These are phyloP conservation scores for Coniella lustricola DNA, from an alignment of 2,329 filamentous ascomycete genomes.

Conservation along the genomic window DNA sequence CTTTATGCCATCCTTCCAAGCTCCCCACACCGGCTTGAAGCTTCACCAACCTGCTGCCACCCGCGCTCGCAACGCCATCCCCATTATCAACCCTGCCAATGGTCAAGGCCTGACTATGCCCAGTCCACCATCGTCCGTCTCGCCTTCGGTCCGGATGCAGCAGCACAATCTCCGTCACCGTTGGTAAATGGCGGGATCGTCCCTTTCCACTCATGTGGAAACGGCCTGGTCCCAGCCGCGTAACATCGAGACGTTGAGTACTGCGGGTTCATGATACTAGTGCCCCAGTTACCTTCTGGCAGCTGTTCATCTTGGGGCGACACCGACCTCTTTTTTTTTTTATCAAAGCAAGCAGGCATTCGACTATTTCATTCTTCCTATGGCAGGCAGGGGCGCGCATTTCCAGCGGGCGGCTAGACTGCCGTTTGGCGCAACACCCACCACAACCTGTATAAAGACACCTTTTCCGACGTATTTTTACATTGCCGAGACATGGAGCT, in stretches of 20 bases:
- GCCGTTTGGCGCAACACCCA: constrained; percentile 19
- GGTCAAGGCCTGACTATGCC: constrained; percentile 66
- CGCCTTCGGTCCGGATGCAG: constrained; percentile 52
- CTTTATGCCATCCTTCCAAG: constrained; percentile 59
- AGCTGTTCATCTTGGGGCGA: constrained; percentile 45
- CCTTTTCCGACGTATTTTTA: constrained; percentile 27
- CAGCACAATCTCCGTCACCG: constrained; percentile 46
- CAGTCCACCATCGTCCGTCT: constrained; percentile 72
- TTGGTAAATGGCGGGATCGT: constrained; percentile 39
- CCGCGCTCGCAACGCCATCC: constrained; percentile 88
- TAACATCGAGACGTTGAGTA: constrained; percentile 29
- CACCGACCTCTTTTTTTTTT: constrained; percentile 30
- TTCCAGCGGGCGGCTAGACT: constrained; percentile 23
- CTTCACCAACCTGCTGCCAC: constrained; percentile 86
- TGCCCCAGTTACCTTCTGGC: constrained; percentile 28
- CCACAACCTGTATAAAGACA: constrained; percentile 27
- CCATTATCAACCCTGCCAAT: constrained; percentile 93
- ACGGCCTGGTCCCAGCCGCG: constrained; percentile 28
- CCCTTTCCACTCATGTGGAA: constrained; percentile 26
- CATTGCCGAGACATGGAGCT: constrained; percentile 25
- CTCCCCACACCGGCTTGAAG: constrained; percentile 63
- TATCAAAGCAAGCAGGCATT: constrained; percentile 38
- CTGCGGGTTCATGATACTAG: constrained; percentile 23
- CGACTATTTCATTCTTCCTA: constrained; percentile 30
- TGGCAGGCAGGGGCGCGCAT: constrained; percentile 26